Percentiles rank a stretch among this genome's conserved stretches.
phyloP scores from a whole-genome alignment of 2,329 filamentous ascomycete genomes.

The Cladosporium velox region DNA sequence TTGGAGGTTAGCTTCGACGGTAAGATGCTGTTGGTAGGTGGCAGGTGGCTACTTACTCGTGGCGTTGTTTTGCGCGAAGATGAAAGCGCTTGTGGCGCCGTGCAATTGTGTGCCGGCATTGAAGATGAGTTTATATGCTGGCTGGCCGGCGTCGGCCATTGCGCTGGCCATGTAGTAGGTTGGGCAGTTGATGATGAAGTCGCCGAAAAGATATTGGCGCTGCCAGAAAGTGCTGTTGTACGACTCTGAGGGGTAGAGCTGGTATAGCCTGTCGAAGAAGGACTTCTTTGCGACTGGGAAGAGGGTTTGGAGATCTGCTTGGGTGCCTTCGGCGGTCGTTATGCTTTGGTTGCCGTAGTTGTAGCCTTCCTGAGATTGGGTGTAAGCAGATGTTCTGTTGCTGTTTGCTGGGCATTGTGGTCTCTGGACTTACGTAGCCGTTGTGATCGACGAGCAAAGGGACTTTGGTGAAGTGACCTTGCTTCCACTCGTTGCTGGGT shows the following conservation, averaged over 20 bases:
- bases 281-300: constrained; percentile 41
- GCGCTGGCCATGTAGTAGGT: constrained; percentile 44
- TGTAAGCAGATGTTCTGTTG: background rate
- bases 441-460: constrained; percentile 41
- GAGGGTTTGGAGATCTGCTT: constrained; percentile 34
- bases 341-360: constrained; percentile 38
- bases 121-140: constrained; percentile 40
- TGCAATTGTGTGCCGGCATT: constrained; percentile 40
- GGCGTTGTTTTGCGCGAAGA: constrained; percentile 19
- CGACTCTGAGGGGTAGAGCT: constrained; percentile 39
- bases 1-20: background rate
- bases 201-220: constrained; percentile 44
- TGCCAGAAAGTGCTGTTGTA: constrained; percentile 44
- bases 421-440: constrained; percentile 30
- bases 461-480: constrained; percentile 40
- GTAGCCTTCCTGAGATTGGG: constrained; percentile 35
- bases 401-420: background rate
- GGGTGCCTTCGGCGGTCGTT: constrained; percentile 34
- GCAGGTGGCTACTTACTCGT: constrained; percentile 2
- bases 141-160: constrained; percentile 29
- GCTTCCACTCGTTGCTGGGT: constrained; percentile 38
- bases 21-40: background rate
- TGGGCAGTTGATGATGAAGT: constrained; percentile 46
- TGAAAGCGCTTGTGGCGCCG: constrained; percentile 33
- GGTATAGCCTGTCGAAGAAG: constrained; percentile 44